Evolutionary conservation across 1,139 yeast genomes (phyloP).

Genomic region (Yamadazyma atmosphaerica): DNA sequence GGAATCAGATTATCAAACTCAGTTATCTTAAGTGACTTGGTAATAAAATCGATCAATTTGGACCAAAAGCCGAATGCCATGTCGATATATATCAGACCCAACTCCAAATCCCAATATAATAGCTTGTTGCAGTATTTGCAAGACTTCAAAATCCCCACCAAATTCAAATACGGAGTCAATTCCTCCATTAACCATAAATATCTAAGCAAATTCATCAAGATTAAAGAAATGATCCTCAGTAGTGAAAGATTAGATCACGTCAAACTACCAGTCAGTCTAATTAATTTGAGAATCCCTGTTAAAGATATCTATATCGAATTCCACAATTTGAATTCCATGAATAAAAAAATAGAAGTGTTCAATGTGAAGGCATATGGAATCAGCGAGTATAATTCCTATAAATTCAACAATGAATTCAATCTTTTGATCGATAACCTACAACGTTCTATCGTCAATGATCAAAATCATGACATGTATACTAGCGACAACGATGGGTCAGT

Average conservation of each 20-base stretch:
- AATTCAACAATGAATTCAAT: constrained; percentile 26
- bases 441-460: constrained; percentile 5
- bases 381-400: constrained; percentile 31
- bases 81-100: constrained; percentile 35
- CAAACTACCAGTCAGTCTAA: constrained; percentile 34
- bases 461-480: not conserved
- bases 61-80: constrained; percentile 15
- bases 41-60: constrained; percentile 22
- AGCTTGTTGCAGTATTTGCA: constrained; percentile 22
- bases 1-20: constrained; percentile 38
- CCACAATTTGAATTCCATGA: constrained; percentile 13
- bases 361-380: constrained; percentile 42
- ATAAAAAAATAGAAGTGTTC: constrained; percentile 24
- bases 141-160: constrained; percentile 15
- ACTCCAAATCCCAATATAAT: constrained; percentile 11
- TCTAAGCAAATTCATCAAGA: constrained; percentile 32
- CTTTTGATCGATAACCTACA: constrained; percentile 21
- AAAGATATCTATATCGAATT: constrained; percentile 40
- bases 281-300: constrained; percentile 34
- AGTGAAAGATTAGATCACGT: constrained; percentile 27
- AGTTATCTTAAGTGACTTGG: constrained; percentile 37
- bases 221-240: constrained; percentile 25
- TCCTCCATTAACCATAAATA: constrained; percentile 21
- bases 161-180: constrained; percentile 5
- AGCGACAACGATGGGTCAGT: constrained; percentile 12